These are phyloP conservation scores for Wickerhamomyces mucosus DNA, from an alignment of 805 yeast species.

Conservation along the genomic window DNA sequence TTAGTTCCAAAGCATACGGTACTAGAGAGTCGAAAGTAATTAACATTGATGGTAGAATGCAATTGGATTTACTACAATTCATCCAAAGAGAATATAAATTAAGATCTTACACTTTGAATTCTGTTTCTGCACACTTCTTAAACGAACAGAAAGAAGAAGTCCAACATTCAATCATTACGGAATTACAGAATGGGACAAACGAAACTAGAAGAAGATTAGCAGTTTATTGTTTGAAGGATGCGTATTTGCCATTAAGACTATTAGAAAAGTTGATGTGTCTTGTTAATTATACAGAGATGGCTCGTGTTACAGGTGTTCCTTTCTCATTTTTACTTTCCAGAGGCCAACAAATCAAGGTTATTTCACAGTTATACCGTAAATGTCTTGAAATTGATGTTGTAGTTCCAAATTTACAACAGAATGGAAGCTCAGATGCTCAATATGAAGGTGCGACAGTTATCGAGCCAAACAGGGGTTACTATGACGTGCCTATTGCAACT, in stretches of 20 bases:
- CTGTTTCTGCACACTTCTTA: constrained; percentile 88
- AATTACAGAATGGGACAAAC: constrained; percentile 81
- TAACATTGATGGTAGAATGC: constrained; percentile 94
- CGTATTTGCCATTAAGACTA: constrained; percentile 80
- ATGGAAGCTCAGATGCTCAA: constrained; percentile 75
- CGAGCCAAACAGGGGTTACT: constrained; percentile 93
- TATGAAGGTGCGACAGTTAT: constrained; percentile 99
- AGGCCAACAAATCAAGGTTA: constrained; percentile 97
- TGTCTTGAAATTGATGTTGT: constrained; percentile 81
- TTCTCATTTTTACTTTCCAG: constrained; percentile 79
- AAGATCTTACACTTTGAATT: constrained; percentile 88
- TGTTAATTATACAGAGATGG: constrained; percentile 98
- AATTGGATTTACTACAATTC: constrained; percentile 84
- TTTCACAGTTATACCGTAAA: constrained; percentile 90
- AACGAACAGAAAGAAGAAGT: constrained; percentile 98
- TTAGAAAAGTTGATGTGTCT: constrained; percentile 92
- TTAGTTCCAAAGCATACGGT: constrained; percentile 94
- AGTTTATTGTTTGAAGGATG: constrained; percentile 94
- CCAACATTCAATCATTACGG: constrained; percentile 93
- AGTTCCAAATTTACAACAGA: constrained; percentile 78
- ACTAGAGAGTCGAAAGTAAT: constrained; percentile 87
- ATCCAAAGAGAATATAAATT: constrained; percentile 91
- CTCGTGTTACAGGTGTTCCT: constrained; percentile 98
- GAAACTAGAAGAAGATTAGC: constrained; percentile 94
- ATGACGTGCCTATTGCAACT: constrained; percentile 95